Evolutionary conservation across 2,329 filamentous ascomycete genomes (phyloP), one percentile per base, ranked within the genome.

Genomic region (Alternaria hordeiaustralica): DNA sequence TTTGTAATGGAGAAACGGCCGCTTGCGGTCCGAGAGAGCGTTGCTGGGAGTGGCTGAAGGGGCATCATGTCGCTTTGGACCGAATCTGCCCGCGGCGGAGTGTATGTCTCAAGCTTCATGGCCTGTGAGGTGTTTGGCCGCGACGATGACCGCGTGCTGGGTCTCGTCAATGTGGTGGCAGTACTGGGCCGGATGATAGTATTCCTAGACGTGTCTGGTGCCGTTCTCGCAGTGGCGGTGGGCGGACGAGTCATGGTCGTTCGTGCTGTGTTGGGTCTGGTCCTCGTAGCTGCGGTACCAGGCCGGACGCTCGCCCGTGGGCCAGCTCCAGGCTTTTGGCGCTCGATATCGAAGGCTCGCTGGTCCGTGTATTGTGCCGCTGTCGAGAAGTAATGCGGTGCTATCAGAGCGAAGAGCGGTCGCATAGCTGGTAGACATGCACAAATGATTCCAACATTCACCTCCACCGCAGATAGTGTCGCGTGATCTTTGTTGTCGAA

Each of bases 381-480:
- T 2, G 65, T 58, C 4, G 73, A 71, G 46, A 79, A 79, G 59
- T 76, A 75, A 25, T 70, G 63, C 44, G 83, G 84, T 66, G 84
- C 80, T 30, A 83, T 68, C 0, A 76, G 56, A 6, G 73, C 68
- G 6, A 79, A 64, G 5, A 79, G 68, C 2, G 76, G 76, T 7
- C 77, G 76, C 64, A 80, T 73, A 6, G 73, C 71, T 44, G 78
- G 77, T n/a, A 80, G 61, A 55, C 75, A 79, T 5, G 78, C 76
- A 51, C 76, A 78, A 28, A 79, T 67, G 36, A 80, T 79, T 15
- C 72, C 73, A 0, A 77, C 69, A 53, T 80, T 78, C 12, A 70
- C 64, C 59, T 80, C 78, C 8, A 79, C 72, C 0, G 71, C 67
- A 6, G 75, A 78, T 13, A 78, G 69, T n/a, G 71, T 72, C 6